Evolutionary conservation across 1,284 basidiomycete genomes (phyloP), one percentile per base, ranked within the genome.

Genomic region (Puccinia coronata): DNA sequence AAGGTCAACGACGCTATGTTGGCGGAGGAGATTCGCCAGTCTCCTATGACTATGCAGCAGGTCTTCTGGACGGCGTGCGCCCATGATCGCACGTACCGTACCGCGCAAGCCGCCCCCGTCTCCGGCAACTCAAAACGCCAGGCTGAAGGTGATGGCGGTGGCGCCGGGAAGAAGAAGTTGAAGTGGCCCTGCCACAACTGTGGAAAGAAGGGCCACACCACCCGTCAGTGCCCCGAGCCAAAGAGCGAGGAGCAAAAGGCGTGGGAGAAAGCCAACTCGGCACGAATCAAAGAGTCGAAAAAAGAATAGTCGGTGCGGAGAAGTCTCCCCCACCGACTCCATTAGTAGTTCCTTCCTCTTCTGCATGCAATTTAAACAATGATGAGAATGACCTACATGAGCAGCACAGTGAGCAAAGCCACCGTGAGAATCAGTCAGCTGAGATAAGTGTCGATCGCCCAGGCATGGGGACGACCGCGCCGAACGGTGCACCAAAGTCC

Each of bases 271-370:
- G 25, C 6, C 14, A 63, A 14, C 6, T 20, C 11, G n/a, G n/a
- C n/a, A n/a, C n/a, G n/a, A n/a, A n/a, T n/a, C n/a, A n/a, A n/a
- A n/a, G n/a, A n/a, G n/a, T n/a, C n/a, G n/a, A n/a, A 25, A 63
- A 61, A 61, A 61, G 34, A 61, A 36, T 69, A 69, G n/a, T n/a
- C n/a, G n/a, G n/a, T n/a, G n/a, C n/a, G n/a, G n/a, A n/a, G n/a
- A n/a, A n/a, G n/a, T n/a, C n/a, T n/a, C n/a, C n/a, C n/a, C n/a
- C n/a, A n/a, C n/a, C n/a, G n/a, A n/a, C n/a, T n/a, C n/a, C n/a
- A 25, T 69, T 47, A 41, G 65, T 69, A 61, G 14, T 69, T 47
- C 25, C 65, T 25, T n/a, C n/a, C 23, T 69, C 65, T 43, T 6
- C 16, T 41, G 25, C n/a, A n/a, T n/a, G 65, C 25, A 69, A 69